phyloP scores from a whole-genome alignment of 73 alveolate genomes.

The Paramecium pentaurelia region DNA sequence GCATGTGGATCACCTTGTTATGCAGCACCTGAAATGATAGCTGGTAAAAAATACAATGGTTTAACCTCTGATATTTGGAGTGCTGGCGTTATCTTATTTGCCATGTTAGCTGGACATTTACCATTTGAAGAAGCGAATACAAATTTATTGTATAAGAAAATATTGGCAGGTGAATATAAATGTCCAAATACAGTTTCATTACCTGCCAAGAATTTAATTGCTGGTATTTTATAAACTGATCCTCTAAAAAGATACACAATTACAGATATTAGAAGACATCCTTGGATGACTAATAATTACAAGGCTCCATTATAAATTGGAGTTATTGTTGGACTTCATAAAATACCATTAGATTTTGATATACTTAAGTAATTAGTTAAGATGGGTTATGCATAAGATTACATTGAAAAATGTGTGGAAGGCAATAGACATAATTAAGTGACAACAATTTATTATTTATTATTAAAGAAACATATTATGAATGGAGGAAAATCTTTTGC shows the following conservation, averaged over 20 bases:
- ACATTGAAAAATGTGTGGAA: slow-evolving; percentile 78
- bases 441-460: slow-evolving; percentile 89
- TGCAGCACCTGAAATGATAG: slow-evolving; percentile 96
- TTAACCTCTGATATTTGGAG: slow-evolving; percentile 79
- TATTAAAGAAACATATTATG: slow-evolving; percentile 75
- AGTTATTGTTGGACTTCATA: slow-evolving; percentile 75
- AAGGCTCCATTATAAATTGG: slow-evolving; percentile 60
- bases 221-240: slow-evolving; percentile 75
- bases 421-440: slow-evolving; percentile 89
- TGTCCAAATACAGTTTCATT: slow-evolving; percentile 70
- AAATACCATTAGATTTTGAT: slow-evolving; percentile 83
- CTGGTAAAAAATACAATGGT: slow-evolving; percentile 80
- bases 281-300: slow-evolving; percentile 65
- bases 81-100: slow-evolving; percentile 82
- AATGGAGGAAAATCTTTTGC: slow-evolving; percentile 84
- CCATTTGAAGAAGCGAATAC: slow-evolving; percentile 91
- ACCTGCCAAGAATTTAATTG: slow-evolving; percentile 73
- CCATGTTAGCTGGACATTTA: slow-evolving; percentile 84
- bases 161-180: slow-evolving; percentile 76
- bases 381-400: slow-evolving; percentile 71
- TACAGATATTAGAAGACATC: slow-evolving; percentile 81
- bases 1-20: slow-evolving; percentile 92
- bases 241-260: slow-evolving; percentile 82
- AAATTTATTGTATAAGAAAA: slow-evolving; percentile 78
- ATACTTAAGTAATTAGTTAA: slow-evolving; percentile 69